A percentile compares a stretch with the other conserved stretches of the same genome.
Evolutionary conservation across 768 basidiomycete species (phyloP).

Genomic region (Amanita muscaria): DNA sequence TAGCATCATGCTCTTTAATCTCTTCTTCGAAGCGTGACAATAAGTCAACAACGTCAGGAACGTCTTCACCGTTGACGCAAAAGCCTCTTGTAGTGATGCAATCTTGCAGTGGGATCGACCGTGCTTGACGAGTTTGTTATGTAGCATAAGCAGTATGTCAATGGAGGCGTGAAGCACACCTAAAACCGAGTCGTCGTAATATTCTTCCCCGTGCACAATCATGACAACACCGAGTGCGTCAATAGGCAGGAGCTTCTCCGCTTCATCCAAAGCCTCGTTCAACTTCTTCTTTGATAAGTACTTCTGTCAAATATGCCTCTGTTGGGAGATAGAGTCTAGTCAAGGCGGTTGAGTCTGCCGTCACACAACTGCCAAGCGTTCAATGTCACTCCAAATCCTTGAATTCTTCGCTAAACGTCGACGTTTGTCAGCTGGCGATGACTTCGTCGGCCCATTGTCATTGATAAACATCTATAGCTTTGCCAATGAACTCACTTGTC

Average conservation of each 20-base stretch:
- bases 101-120: constrained; percentile 83
- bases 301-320: constrained; percentile 58
- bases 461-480: constrained; percentile 12
- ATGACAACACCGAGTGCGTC: constrained; percentile 81
- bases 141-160: constrained; percentile 34
- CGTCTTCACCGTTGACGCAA: constrained; percentile 58
- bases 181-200: constrained; percentile 66
- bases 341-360: constrained; percentile 32
- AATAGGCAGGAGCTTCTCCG: constrained; percentile 65
- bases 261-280: constrained; percentile 49
- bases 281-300: constrained; percentile 70
- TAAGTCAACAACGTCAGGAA: constrained; percentile 62
- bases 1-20: constrained; percentile 74
- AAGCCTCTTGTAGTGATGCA: constrained; percentile 79
- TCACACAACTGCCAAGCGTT: constrained; percentile 64
- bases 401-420: constrained; percentile 70
- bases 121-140: constrained; percentile 60
- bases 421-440: constrained; percentile 78
- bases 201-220: constrained; percentile 79
- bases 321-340: constrained; percentile 65
- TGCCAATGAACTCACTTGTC: constrained; percentile 44
- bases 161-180: constrained; percentile 29
- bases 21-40: constrained; percentile 59
- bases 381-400: constrained; percentile 79
- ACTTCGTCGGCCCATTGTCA: constrained; percentile 83